Percentiles rank a stretch among this genome's conserved stretches.
These are phyloP conservation scores for Salix exigua DNA, from an alignment of 345 rosid species.

Conservation along the genomic window DNA sequence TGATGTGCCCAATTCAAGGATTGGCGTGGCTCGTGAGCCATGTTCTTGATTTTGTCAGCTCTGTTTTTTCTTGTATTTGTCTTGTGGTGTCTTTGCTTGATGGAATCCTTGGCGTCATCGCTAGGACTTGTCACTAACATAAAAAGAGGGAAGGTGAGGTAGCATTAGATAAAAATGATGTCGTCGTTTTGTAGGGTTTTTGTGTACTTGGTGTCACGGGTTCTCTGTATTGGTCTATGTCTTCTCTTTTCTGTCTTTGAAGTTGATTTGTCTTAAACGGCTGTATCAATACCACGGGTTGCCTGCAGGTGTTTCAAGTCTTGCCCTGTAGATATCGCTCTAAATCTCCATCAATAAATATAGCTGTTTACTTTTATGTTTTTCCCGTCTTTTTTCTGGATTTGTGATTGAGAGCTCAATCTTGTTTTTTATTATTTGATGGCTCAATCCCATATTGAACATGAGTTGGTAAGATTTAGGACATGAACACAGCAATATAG, in stretches of 20 bases:
- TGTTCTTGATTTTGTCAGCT: conserved; percentile 41
- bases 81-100: neutral
- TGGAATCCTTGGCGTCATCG: neutral
- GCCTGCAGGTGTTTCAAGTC: neutral
- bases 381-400: too few relatives aligned
- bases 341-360: neutral
- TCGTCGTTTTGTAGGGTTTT: neutral
- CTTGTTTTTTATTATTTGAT: neutral
- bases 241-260: neutral
- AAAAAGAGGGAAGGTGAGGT: too few relatives aligned
- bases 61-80: neutral
- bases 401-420: neutral
- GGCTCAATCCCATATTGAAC: too few relatives aligned
- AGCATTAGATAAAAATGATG: neutral
- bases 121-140: neutral
- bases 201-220: neutral
- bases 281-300: neutral
- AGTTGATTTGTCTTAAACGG: neutral
- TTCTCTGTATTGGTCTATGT: neutral
- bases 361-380: neutral
- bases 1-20: conserved; percentile 76
- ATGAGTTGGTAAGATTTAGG: too few relatives aligned
- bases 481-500: too few relatives aligned
- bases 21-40: conserved; percentile 77
- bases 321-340: too few relatives aligned